Evolutionary conservation across 2,329 filamentous ascomycete species (phyloP), one percentile per base, ranked within the genome.

Genomic region (Colletotrichum cereale): DNA sequence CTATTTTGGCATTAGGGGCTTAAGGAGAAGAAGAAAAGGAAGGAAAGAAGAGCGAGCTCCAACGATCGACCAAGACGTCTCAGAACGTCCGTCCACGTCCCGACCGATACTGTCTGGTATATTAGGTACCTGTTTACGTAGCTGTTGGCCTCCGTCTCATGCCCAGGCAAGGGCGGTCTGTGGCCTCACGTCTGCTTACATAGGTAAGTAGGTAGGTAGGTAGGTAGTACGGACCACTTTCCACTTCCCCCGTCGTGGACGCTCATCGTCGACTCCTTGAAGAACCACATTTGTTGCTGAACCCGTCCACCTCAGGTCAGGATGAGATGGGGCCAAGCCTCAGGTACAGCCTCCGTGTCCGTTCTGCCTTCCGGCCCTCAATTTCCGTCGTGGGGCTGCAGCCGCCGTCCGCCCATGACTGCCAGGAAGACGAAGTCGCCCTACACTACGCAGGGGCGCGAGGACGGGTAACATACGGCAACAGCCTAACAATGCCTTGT

Each of bases 401-500:
- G 34, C 34, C 47, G 47, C 47, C n/a, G 29, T 47, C 44, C 58
- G 38, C 26, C 38, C 44, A 58, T 53, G 66, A 60, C 29, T 34
- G 21, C 38, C 42, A 42, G 62, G 50, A 64, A 61, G n/a, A 50
- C 24, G 58, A 67, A 60, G 38, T 68, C 57, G 68, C 68, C 68
- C 65, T 71, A 68, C 65, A 58, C 65, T 71, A 68, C 65, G 65
- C 42, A 67, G 57, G 58, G 58, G 29, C 56, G 57, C 18, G 40
- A 67, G 64, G 52, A 38, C 57, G 58, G 52, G 34, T 50, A 58
- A 52, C 42, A 65, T 48, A 50, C 48, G 56, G 47, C 38, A 56
- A 55, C 31, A 50, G 47, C 36, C 62, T 60, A 34, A 63, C 57
- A 16, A 64, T 53, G 68, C 42, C 7, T 24, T 47, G 42, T 10